Conservation (phyloP, 371 early-diverging fungal species). For the Mucor mucedo region DNA sequence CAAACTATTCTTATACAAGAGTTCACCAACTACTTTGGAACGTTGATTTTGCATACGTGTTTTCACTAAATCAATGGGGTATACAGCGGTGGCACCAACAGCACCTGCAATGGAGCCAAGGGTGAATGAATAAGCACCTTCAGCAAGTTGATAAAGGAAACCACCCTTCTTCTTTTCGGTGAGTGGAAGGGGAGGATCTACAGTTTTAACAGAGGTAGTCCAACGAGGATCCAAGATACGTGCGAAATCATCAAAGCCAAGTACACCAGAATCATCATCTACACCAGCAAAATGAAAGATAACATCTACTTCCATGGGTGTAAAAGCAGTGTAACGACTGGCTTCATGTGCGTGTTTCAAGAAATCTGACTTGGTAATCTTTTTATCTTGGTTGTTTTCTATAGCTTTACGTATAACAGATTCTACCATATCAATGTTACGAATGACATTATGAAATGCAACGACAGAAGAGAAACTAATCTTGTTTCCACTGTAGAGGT, state of each 20-base stretch:
- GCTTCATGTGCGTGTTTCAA: conserved; percentile 62
- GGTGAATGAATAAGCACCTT: conserved; percentile 72
- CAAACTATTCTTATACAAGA: conserved; percentile 90
- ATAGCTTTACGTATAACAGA: conserved; percentile 64
- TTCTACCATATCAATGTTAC: conserved; percentile 78
- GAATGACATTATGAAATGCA: conserved; percentile 78
- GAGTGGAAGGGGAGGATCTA: conserved; percentile 3
- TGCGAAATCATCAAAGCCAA: conserved; percentile 65
- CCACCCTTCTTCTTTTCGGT: conserved; percentile 30
- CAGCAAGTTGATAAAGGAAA: conserved; percentile 44
- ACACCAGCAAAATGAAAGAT: conserved; percentile 82
- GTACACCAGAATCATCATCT: conserved; percentile 59
- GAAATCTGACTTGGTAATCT: conserved; percentile 69
- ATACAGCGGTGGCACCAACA: conserved; percentile 94
- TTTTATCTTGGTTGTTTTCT: conserved; percentile 56
- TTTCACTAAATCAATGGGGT: conserved; percentile 98
- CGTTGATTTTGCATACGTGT: conserved; percentile 99
- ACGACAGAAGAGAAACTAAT: conserved; percentile 68
- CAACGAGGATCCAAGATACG: conserved; percentile 72
- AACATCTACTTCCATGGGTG: conserved; percentile 86
- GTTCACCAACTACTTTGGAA: conserved; percentile 87
- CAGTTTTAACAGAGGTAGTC: conserved; percentile 34
- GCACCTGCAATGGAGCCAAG: conserved; percentile 95
- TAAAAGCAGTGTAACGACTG: conserved; percentile 70
- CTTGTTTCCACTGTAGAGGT: conserved; percentile 60